Conservation (phyloP, 352 stramenopile genomes). For the Pythium plurisporium region DNA sequence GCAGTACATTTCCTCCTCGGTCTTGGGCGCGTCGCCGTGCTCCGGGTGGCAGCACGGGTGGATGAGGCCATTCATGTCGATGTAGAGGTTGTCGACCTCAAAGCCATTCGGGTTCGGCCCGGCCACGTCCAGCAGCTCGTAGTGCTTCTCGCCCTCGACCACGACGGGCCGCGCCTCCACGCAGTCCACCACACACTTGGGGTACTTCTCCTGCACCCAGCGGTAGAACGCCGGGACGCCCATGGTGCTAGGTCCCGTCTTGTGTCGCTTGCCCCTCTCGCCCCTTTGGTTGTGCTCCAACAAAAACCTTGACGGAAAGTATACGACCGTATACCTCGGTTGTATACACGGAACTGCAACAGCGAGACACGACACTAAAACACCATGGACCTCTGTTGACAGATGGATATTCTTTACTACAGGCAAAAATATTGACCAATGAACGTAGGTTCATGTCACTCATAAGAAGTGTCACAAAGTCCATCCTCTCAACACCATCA, state of each 20-base stretch:
- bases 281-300: slow-evolving; percentile 3
- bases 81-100: slow-evolving; percentile 98
- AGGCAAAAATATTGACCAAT: slow-evolving; percentile 10
- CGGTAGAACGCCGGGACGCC: slow-evolving; percentile 99
- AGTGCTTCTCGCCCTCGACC: slow-evolving; percentile 78
- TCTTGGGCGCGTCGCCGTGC: slow-evolving; percentile 85
- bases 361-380: slow-evolving; percentile 15
- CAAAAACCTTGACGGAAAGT: slow-evolving; percentile 4
- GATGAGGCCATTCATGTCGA: slow-evolving; percentile 99
- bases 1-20: slow-evolving; percentile 98
- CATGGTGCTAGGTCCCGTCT: slow-evolving; percentile 63
- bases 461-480: background rate
- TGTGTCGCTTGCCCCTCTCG: background rate
- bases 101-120: slow-evolving; percentile 93
- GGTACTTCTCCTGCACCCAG: slow-evolving; percentile 99
- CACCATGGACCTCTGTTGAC: background rate
- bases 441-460: background rate
- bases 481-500: background rate
- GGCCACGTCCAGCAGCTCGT: slow-evolving; percentile 71
- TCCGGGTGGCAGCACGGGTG: slow-evolving; percentile 98
- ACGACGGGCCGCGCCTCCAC: slow-evolving; percentile 64
- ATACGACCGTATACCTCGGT: slow-evolving; percentile 17
- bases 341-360: slow-evolving; percentile 14
- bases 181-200: slow-evolving; percentile 95
- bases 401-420: background rate